These are phyloP conservation scores for Phytophthora vignae DNA, from an alignment of 352 stramenopile genomes.

Conservation along the genomic window DNA sequence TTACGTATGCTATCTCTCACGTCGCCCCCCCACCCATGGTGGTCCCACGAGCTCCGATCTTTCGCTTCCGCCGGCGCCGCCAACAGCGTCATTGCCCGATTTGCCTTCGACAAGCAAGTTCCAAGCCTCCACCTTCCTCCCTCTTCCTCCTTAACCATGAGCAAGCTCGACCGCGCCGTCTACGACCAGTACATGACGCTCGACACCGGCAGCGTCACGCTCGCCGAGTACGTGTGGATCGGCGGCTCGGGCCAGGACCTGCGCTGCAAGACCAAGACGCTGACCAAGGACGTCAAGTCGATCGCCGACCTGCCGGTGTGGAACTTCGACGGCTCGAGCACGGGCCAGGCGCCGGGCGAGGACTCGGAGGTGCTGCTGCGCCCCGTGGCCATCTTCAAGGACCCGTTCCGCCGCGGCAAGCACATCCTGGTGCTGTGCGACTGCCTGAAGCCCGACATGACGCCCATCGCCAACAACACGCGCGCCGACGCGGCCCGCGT, in stretches of 20 bases:
- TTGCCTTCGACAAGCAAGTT: constrained; percentile 15
- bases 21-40: neutral
- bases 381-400: constrained; percentile 94
- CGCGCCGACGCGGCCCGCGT: constrained; percentile 80
- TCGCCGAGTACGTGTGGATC: constrained; percentile 97
- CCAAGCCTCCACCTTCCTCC: constrained; percentile 11
- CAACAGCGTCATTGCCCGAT: constrained; percentile 11
- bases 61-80: neutral
- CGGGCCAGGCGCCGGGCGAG: constrained; percentile 96
- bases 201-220: constrained; percentile 51
- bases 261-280: constrained; percentile 95
- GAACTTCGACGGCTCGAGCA: constrained; percentile 99
- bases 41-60: constrained; percentile 12
- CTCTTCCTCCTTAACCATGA: constrained; percentile 51
- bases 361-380: constrained; percentile 97
- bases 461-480: constrained; percentile 93
- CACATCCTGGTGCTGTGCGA: constrained; percentile 98
- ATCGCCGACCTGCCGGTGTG: constrained; percentile 93
- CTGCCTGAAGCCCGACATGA: constrained; percentile 95
- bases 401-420: constrained; percentile 95
- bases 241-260: constrained; percentile 92
- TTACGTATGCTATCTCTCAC: neutral
- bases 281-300: constrained; percentile 72
- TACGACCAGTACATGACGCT: constrained; percentile 87
- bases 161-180: constrained; percentile 82